Conservation (phyloP, 495 filamentous ascomycete genomes). For the Penicillium tannophilum region DNA sequence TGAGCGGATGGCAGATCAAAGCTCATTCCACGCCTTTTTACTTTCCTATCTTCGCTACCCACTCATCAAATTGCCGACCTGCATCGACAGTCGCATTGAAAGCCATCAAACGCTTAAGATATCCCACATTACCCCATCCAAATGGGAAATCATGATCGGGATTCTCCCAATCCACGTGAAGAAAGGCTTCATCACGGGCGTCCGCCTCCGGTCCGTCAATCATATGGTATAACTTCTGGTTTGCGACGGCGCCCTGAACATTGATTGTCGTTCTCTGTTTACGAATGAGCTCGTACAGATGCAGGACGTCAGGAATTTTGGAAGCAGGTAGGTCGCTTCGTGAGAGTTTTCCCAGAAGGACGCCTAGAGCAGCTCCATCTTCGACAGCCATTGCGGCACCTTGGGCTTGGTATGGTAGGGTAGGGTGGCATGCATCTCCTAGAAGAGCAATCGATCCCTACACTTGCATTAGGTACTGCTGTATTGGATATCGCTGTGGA, state of each 20-base stretch:
- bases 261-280: conserved; percentile 46
- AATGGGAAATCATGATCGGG: background rate
- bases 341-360: conserved; percentile 20
- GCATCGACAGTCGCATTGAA: background rate
- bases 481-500: background rate
- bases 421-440: conserved; percentile 61
- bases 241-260: conserved; percentile 44
- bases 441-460: conserved; percentile 54
- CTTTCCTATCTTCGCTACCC: background rate
- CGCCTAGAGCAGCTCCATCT: conserved; percentile 35
- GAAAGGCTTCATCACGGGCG: background rate
- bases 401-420: conserved; percentile 57
- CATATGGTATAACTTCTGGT: conserved; percentile 56
- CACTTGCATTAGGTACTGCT: conserved; percentile 7
- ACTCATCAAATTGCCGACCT: background rate
- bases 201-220: conserved; percentile 39
- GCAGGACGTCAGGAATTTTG: conserved; percentile 33
- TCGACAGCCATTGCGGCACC: conserved; percentile 45
- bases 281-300: conserved; percentile 59
- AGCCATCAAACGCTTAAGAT: background rate
- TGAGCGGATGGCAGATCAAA: background rate
- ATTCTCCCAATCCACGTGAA: background rate
- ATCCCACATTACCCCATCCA: conserved; percentile 4
- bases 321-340: conserved; percentile 30
- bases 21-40: background rate